Conservation (phyloP, 1,284 basidiomycete genomes). For the Boletus semigastroideus region DNA sequence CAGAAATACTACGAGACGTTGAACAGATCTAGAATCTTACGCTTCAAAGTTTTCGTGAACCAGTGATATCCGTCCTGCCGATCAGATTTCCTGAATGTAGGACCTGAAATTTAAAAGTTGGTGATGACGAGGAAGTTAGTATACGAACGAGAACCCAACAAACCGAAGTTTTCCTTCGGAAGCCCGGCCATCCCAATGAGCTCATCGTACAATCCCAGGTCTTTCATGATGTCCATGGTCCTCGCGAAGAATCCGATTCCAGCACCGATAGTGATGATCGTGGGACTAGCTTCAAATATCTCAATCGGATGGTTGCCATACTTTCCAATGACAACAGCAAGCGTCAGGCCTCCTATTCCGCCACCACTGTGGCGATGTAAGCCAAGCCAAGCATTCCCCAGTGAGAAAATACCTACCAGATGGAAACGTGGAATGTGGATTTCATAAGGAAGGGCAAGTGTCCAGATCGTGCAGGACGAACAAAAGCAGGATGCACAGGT, state of each 20-base stretch:
- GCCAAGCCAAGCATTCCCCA: neutral
- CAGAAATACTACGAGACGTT: neutral
- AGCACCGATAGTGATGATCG: slow-evolving; percentile 38
- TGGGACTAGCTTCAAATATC: slow-evolving; percentile 37
- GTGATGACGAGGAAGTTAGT: neutral
- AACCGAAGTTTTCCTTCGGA: slow-evolving; percentile 7
- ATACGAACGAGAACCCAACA: neutral
- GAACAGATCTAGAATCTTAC: slow-evolving; percentile 5
- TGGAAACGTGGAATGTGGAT: slow-evolving; percentile 12
- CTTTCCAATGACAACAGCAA: slow-evolving; percentile 36
- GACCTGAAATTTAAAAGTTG: slow-evolving; percentile 5
- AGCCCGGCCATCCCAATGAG: slow-evolving; percentile 9
- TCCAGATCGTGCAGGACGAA: no score
- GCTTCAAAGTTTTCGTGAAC: slow-evolving; percentile 14
- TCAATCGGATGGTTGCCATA: slow-evolving; percentile 27
- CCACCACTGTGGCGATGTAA: slow-evolving; percentile 32
- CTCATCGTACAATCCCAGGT: slow-evolving; percentile 31
- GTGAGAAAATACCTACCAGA: slow-evolving; percentile 5
- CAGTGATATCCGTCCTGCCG: slow-evolving; percentile 24
- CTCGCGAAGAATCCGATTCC: slow-evolving; percentile 38
- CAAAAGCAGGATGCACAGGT: no score
- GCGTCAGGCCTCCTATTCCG: slow-evolving; percentile 37
- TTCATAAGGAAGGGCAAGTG: no score
- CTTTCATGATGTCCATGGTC: slow-evolving; percentile 36
- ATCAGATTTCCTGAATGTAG: slow-evolving; percentile 26